Base-by-base conservation (phyloP, 306 rosid genomes). In the Pueraria montana region DNA sequence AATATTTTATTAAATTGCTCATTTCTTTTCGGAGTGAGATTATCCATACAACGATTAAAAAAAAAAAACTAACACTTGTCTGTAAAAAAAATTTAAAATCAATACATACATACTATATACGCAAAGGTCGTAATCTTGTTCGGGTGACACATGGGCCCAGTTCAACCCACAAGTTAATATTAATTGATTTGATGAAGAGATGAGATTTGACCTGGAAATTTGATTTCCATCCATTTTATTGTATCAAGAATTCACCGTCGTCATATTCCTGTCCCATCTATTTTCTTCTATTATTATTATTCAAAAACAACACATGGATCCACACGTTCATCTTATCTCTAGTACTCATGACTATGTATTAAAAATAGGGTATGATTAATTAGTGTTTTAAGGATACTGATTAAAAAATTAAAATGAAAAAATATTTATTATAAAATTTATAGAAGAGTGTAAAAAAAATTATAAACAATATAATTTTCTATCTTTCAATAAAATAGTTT, bases 121-220 rank as follows among this genome's bases (percentile, higher is more conserved):
- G 34, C 23, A 30, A 32, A 70, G 8, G 24, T 56, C 16, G 8
- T 12, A 46, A 32, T 72, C 30, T 20, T 46, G 65, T 42, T 23
- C 7, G 34, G 85, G 59, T 24, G 61, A 65, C 63, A 66, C 17
- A 61, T 65, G 59, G 70, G 52, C 17, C 81, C 68, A 67, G 2
- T 26, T 2, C 58, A 75, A 53, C 58, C 26, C 56, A 74, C 56
- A 74, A 82, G 17, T 11, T 43, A 11, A 46, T 34, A 34, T 80
- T 55, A 26, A 55, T 26, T 83, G 30, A 59, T 61, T 70, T 61
- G 69, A 27, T 40, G 32, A n/a, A 48, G 58, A 49, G 43, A 26
- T 56, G 66, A 45, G 56, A 21, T 72, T 84, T 84, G 87, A 84
- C 87, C 79, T 58, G 69, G 65, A 84, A 53, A 11, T 30, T 64